A percentile compares a stretch with the other conserved stretches of the same genome.
These are phyloP conservation scores for Sphagnum magellanicum DNA, from an alignment of 228 moss, liverwort and hornwort genomes.

Conservation along the genomic window DNA sequence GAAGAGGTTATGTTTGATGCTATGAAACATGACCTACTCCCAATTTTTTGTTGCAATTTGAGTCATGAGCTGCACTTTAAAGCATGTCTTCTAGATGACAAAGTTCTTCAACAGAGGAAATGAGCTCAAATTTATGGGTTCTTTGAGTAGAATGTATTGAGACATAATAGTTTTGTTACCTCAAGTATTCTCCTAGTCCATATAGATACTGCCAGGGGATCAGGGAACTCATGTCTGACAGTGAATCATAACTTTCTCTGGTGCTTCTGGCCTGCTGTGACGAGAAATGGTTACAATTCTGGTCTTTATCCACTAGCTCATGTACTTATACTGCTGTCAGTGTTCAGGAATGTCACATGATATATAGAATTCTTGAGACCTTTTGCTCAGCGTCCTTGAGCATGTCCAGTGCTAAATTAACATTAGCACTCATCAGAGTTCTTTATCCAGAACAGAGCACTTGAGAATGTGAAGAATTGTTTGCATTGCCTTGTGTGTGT, in stretches of 20 bases:
- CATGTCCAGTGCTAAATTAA: neutral
- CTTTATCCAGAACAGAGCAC: neutral
- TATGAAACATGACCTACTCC: neutral
- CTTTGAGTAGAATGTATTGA: no score
- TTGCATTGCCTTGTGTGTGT: neutral
- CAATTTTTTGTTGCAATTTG: neutral
- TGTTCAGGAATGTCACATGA: neutral
- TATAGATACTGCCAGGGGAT: no score
- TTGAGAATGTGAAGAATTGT: neutral
- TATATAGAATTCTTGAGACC: neutral
- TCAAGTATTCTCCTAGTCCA: no score
- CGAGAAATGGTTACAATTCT: neutral
- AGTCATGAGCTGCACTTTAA: neutral
- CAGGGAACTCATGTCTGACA: no score
- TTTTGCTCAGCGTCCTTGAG: neutral
- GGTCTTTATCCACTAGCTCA: neutral
- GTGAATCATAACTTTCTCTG: no score
- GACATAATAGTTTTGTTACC: no score
- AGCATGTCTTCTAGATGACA: neutral
- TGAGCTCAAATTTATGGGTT: no score
- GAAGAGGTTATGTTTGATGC: neutral
- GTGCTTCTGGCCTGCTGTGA: no score
- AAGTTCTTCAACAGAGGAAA: no score
- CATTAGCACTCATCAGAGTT: constrained; percentile 2
- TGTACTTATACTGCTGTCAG: neutral